Evolutionary conservation across 495 filamentous ascomycete genomes (phyloP).

Genomic region (Penicillium lagena): DNA sequence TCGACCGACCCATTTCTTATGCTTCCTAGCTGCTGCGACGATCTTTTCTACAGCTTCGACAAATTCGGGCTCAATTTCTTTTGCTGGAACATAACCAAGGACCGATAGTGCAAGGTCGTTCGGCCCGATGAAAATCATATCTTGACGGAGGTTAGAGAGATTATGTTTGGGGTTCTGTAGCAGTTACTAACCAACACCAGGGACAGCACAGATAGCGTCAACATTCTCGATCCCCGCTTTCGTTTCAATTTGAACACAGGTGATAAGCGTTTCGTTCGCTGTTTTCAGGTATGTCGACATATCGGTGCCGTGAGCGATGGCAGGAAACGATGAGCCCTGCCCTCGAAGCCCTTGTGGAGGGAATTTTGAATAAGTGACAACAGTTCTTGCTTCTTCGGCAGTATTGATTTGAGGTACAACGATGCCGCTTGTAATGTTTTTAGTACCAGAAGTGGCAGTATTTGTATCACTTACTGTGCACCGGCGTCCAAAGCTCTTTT

Average conservation of each 20-base stretch:
- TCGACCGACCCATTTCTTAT: slow-evolving; percentile 28
- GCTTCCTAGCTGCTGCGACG: slow-evolving; percentile 19
- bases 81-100: slow-evolving; percentile 20
- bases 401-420: slow-evolving; percentile 62
- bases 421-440: slow-evolving; percentile 26
- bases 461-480: slow-evolving; percentile 50
- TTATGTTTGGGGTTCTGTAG: too few species aligned
- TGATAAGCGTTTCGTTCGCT: slow-evolving; percentile 70
- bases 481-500: slow-evolving; percentile 48
- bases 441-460: not conserved
- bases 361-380: slow-evolving; percentile 47
- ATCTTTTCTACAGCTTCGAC: slow-evolving; percentile 24
- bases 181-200: slow-evolving; percentile 12
- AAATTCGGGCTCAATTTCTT: slow-evolving; percentile 25
- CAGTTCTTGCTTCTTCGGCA: slow-evolving; percentile 56
- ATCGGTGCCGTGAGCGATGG: slow-evolving; percentile 14
- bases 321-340: slow-evolving; percentile 23
- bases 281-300: slow-evolving; percentile 55
- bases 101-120: slow-evolving; percentile 30
- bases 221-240: slow-evolving; percentile 57
- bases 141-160: slow-evolving; percentile 4
- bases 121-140: slow-evolving; percentile 64
- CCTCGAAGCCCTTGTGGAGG: slow-evolving; percentile 22
- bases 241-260: slow-evolving; percentile 84
- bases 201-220: slow-evolving; percentile 14